phyloP scores from a whole-genome alignment of 1,139 yeast species.

The Zygoascus hellenicus region DNA sequence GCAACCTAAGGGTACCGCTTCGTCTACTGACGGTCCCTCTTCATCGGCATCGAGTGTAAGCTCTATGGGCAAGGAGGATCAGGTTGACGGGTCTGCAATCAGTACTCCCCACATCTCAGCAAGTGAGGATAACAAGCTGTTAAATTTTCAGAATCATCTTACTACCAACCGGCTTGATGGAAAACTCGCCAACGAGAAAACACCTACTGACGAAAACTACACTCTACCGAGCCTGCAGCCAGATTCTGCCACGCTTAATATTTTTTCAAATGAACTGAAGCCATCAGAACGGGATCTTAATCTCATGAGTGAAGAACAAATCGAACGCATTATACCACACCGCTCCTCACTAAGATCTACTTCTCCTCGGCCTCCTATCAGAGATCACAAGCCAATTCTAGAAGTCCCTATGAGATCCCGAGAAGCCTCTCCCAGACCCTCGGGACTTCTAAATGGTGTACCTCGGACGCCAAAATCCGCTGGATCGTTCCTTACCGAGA shows the following conservation, averaged over 20 bases:
- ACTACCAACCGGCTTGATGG: background rate
- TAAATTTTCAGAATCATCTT: background rate
- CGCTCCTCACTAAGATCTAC: constrained; percentile 21
- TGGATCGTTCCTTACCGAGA: too few species aligned
- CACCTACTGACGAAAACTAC: background rate
- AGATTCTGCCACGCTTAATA: too few species aligned
- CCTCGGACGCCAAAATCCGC: background rate
- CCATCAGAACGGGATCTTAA: background rate
- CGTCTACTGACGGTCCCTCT: constrained; percentile 5
- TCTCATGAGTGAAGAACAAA: background rate
- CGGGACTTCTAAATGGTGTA: background rate
- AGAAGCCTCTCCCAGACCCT: background rate
- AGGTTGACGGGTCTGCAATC: constrained; percentile 9
- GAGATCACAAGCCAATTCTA: background rate
- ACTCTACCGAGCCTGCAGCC: too few species aligned
- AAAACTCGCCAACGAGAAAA: too few species aligned
- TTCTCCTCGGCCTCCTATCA: constrained; percentile 16
- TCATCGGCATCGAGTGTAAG: constrained; percentile 8
- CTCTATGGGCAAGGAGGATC: constrained; percentile 5
- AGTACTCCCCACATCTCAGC: constrained; percentile 8
- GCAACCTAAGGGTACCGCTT: constrained; percentile 4
- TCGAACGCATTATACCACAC: constrained; percentile 17
- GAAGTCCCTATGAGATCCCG: background rate
- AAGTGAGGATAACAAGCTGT: background rate
- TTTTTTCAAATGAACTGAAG: too few species aligned